phyloP scores from a whole-genome alignment of 345 rosid genomes.

The Boechera retrofracta region DNA sequence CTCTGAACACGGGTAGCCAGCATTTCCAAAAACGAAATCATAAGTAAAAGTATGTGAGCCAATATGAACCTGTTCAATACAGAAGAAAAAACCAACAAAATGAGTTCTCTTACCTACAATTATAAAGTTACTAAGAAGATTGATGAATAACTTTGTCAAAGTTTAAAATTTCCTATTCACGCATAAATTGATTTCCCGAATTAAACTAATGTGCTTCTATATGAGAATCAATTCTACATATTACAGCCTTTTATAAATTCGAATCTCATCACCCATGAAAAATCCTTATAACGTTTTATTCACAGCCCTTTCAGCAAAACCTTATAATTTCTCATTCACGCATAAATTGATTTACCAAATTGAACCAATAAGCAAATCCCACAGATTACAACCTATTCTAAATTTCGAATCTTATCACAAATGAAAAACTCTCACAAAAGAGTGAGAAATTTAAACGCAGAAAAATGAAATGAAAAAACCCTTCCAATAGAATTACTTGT shows the following conservation, averaged over 20 bases:
- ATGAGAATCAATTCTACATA: neutral
- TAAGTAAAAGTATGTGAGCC: slow-evolving; percentile 88
- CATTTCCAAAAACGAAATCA: slow-evolving; percentile 72
- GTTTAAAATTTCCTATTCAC: neutral
- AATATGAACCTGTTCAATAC: slow-evolving; percentile 67
- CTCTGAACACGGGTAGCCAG: slow-evolving; percentile 53
- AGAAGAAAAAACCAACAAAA: neutral
- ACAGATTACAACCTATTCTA: neutral
- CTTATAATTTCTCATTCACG: neutral
- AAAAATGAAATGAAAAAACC: neutral
- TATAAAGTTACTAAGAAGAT: neutral
- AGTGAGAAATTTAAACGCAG: neutral
- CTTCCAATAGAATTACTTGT: slow-evolving; percentile 56
- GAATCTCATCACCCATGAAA: neutral
- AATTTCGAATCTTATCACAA: neutral
- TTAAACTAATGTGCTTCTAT: neutral
- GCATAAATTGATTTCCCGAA: neutral
- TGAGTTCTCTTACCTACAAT: neutral
- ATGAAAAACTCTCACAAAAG: neutral
- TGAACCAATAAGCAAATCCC: neutral
- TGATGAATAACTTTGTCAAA: neutral
- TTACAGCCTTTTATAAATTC: neutral
- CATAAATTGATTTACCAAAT: neutral
- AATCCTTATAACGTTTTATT: too few relatives aligned
- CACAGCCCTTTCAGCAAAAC: too few relatives aligned